Conservation (phyloP, 2,329 filamentous ascomycete genomes). For the Exophiala bonariae region DNA sequence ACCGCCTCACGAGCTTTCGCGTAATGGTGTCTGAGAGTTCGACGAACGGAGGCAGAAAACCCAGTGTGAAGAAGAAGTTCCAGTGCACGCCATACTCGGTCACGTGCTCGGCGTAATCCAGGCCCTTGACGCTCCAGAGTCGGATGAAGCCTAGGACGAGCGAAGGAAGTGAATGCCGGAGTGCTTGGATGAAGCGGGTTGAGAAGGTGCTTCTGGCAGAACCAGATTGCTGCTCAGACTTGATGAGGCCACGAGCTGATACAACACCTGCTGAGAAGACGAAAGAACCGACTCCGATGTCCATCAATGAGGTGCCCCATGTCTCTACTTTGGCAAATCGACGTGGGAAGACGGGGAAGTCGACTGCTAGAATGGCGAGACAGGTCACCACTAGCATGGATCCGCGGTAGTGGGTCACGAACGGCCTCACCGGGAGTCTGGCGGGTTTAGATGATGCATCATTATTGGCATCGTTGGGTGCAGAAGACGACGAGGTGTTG, state of each 20-base stretch:
- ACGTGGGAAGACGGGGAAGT: conserved; percentile 89
- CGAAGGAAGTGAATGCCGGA: conserved; percentile 81
- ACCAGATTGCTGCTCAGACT: conserved; percentile 40
- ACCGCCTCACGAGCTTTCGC: conserved; percentile 64
- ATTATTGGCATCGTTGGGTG: neutral
- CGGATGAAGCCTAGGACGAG: conserved; percentile 77
- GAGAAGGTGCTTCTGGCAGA: conserved; percentile 43
- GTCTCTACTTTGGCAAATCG: conserved; percentile 97
- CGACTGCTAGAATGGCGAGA: conserved; percentile 90
- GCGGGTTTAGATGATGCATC: conserved; percentile 8
- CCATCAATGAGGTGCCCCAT: conserved; percentile 99
- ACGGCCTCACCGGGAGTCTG: conserved; percentile 66
- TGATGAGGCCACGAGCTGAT: conserved; percentile 68
- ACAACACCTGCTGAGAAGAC: conserved; percentile 92
- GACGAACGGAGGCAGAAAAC: conserved; percentile 82
- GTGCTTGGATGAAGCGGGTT: conserved; percentile 63
- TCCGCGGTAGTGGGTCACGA: conserved; percentile 87
- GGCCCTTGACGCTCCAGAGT: conserved; percentile 83
- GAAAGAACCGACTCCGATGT: conserved; percentile 94
- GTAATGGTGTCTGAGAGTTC: conserved; percentile 72
- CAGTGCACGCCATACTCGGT: conserved; percentile 98
- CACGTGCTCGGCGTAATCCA: conserved; percentile 96
- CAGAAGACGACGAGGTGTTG: too few species aligned
- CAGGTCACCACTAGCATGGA: conserved; percentile 90
- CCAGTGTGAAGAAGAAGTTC: conserved; percentile 99